Conservation (phyloP, 805 yeast genomes). For the Priceomyces haplophilus region DNA sequence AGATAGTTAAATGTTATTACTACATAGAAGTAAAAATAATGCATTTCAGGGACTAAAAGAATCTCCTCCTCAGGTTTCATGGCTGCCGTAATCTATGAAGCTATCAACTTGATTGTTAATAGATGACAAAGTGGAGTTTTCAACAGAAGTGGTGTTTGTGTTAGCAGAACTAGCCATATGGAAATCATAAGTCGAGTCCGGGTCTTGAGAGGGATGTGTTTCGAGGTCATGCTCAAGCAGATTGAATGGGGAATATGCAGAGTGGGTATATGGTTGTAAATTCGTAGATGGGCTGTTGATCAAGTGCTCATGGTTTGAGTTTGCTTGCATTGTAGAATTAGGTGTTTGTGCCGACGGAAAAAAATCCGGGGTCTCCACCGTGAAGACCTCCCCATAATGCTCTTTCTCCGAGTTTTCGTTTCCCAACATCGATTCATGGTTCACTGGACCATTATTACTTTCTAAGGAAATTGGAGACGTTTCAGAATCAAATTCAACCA, state of each 20-base stretch:
- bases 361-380: conserved; percentile 23
- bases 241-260: conserved; percentile 9
- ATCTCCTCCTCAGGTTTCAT: conserved; percentile 2
- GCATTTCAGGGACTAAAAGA: not conserved
- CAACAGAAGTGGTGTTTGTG: conserved; percentile 9
- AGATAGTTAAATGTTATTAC: conserved; percentile 1
- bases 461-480: conserved; percentile 18
- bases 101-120: conserved; percentile 16
- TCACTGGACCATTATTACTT: conserved; percentile 7
- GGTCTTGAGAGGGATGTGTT: conserved; percentile 5
- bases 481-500: conserved; percentile 18
- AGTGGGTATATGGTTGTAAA: conserved; percentile 14
- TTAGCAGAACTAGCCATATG: conserved; percentile 6
- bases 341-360: conserved; percentile 16
- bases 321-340: conserved; percentile 4
- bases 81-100: conserved; percentile 23
- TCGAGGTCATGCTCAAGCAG: conserved; percentile 4
- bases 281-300: conserved; percentile 12
- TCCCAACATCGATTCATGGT: conserved; percentile 3
- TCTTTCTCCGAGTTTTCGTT: conserved; percentile 5
- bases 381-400: conserved; percentile 17
- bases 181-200: conserved; percentile 10
- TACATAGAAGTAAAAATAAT: conserved; percentile 3
- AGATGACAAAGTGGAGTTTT: conserved; percentile 7
- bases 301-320: conserved; percentile 6